A percentile compares a stretch with the other conserved stretches of the same genome.
Conservation (phyloP, 371 early-diverging fungal species). For the Lichtheimia ornata region DNA sequence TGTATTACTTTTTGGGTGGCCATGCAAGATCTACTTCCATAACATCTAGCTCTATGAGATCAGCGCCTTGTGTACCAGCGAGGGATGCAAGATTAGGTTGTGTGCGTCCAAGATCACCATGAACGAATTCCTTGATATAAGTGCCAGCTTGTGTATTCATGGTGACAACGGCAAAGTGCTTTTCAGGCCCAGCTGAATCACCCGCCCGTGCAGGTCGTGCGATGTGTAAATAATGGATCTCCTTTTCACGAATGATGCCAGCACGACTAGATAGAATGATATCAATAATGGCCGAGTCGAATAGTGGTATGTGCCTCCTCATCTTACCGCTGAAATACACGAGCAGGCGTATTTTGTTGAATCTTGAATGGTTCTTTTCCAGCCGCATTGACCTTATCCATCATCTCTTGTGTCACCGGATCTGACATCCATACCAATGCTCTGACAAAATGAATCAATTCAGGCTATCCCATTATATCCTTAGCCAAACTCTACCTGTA, state of each 20-base stretch:
- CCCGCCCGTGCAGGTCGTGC: constrained; percentile 15
- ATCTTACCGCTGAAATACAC: constrained; percentile 81
- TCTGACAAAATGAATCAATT: constrained; percentile 17
- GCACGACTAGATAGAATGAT: constrained; percentile 59
- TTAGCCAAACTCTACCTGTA: constrained; percentile 51
- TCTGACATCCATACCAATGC: constrained; percentile 75
- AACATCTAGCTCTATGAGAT: constrained; percentile 88
- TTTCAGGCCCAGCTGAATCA: constrained; percentile 15
- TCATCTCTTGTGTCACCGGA: constrained; percentile 51
- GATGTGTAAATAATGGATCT: constrained; percentile 55
- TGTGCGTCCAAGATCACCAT: constrained; percentile 95
- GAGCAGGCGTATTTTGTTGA: constrained; percentile 91
- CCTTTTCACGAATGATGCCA: constrained; percentile 73
- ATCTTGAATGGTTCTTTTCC: constrained; percentile 59
- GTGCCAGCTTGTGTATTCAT: constrained; percentile 92
- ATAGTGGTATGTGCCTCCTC: not conserved
- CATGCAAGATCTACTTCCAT: constrained; percentile 76
- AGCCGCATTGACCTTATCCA: constrained; percentile 52
- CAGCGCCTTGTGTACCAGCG: constrained; percentile 65
- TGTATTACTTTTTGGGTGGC: constrained; percentile 39
- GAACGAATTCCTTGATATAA: constrained; percentile 99
- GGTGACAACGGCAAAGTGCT: constrained; percentile 61
- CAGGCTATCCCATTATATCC: not conserved
- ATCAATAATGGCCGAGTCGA: not conserved
- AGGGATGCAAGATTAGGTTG: constrained; percentile 78